phyloP scores from a whole-genome alignment of 176 grass and related monocot genomes.

The Tuctoria greenei region DNA sequence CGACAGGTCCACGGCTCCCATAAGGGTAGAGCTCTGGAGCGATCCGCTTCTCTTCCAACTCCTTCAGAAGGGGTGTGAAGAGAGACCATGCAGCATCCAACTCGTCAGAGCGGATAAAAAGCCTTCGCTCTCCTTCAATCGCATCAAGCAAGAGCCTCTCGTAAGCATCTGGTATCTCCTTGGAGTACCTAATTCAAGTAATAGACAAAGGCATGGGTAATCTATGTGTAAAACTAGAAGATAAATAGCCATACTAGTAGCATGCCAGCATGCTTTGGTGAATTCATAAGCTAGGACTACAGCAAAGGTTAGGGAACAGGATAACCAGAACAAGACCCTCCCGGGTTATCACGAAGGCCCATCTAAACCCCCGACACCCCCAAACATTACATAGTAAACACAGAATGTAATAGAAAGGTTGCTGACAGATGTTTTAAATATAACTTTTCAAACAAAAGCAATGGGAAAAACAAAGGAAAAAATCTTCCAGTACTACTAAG shows the following conservation, averaged over 20 bases:
- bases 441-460: not conserved
- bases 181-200: slow-evolving; percentile 65
- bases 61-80: slow-evolving; percentile 82
- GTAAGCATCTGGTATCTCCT: slow-evolving; percentile 94
- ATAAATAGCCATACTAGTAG: not conserved
- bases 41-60: slow-evolving; percentile 70
- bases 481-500: not conserved
- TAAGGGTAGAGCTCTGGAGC: slow-evolving; percentile 83
- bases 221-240: not conserved
- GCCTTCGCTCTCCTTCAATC: slow-evolving; percentile 84
- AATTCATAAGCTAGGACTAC: not conserved
- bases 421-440: not conserved
- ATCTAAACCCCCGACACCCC: not conserved
- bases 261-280: not conserved
- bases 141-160: slow-evolving; percentile 91
- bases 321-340: not conserved
- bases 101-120: slow-evolving; percentile 98
- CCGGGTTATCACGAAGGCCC: not conserved
- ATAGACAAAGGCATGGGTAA: not conserved
- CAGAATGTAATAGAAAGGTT: not conserved
- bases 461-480: not conserved
- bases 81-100: slow-evolving; percentile 87
- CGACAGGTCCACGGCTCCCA: slow-evolving; percentile 78
- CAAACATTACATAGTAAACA: not conserved
- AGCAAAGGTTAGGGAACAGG: not conserved